These are phyloP conservation scores for Zygosaccharomyces pseudobailii DNA, from an alignment of 1,139 yeast species.

Conservation along the genomic window DNA sequence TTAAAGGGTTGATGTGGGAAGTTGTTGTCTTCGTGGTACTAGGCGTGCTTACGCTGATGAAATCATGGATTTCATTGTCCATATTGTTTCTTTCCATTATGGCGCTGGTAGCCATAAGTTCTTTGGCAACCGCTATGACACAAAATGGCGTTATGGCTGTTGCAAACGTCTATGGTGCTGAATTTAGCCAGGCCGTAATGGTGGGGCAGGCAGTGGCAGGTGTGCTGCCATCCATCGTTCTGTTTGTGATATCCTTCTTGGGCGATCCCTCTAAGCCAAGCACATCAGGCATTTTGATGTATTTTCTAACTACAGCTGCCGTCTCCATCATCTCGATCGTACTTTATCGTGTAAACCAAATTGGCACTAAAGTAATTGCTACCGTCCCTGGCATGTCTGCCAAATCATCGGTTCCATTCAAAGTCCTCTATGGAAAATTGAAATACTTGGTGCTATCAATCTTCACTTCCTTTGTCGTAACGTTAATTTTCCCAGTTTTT, in stretches of 20 bases:
- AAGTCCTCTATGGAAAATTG: constrained; percentile 52
- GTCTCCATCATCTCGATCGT: constrained; percentile 50
- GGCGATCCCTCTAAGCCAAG: constrained; percentile 36
- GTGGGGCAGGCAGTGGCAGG: constrained; percentile 96
- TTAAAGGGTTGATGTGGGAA: constrained; percentile 55
- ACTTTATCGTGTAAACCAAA: constrained; percentile 28
- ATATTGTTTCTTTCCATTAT: constrained; percentile 52
- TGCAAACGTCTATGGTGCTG: constrained; percentile 66
- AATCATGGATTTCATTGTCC: constrained; percentile 38
- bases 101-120: constrained; percentile 54
- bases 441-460: constrained; percentile 63
- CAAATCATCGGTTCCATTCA: constrained; percentile 30
- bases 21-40: constrained; percentile 48
- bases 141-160: constrained; percentile 92
- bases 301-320: constrained; percentile 66
- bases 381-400: not conserved
- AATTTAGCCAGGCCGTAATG: constrained; percentile 84
- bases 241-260: constrained; percentile 55
- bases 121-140: constrained; percentile 65
- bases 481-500: constrained; percentile 84
- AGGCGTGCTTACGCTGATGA: constrained; percentile 33
- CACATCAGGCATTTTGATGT: constrained; percentile 50
- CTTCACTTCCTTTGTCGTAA: constrained; percentile 67
- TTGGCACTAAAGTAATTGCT: constrained; percentile 12
- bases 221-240: constrained; percentile 75